Evolutionary conservation across 768 basidiomycete species (phyloP), one percentile per base, ranked within the genome.

Genomic region (Calocera viscosa): DNA sequence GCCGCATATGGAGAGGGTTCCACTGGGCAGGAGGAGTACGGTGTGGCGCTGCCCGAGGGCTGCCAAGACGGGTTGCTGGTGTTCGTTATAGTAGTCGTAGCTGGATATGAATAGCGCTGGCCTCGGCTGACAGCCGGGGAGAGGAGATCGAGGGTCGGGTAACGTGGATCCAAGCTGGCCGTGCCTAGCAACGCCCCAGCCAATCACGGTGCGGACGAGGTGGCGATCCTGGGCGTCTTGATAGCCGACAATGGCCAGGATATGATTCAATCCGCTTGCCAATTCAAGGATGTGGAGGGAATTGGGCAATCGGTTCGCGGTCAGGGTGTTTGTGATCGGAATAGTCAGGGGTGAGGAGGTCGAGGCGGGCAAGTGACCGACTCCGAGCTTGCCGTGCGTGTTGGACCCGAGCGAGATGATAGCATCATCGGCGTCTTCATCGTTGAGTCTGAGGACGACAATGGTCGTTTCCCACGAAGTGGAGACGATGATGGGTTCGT

Each of bases 391-490:
- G 1, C 91, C 92, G 71, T 86, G 92, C 73, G 92, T 92, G 75
- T 94, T 82, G 1, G 86, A 82, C 0, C 94, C 94, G 81, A 94
- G 86, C 1, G 92, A 85, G 26, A 95, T 72, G 32, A 94, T 64
- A 2, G 76, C 67, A 64, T 76, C 74, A 47, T 16, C 17, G 17
- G 43, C 32, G 10, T 41, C 28, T 60, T 75, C 72, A 28, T 72
- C 72, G 5, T 73, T 78, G 64, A 71, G 72, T 12, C 82, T 80
- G 16, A 91, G 76, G 1, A 86, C 86, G 49, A 91, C 75, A 71
- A 88, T 91, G 64, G 85, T 86, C 7, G 91, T 91, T 75, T 95
- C 89, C 93, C 94, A 96, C 49, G 85, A 80, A 0, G 87, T 83
- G 16, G 84, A 84, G 17, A 92, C 77, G 28, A 78, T 71, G 33